Percentiles rank a stretch among this genome's conserved stretches.
Evolutionary conservation across 106 monocot genomes (phyloP).

Genomic region (Amphibolis antarctica): DNA sequence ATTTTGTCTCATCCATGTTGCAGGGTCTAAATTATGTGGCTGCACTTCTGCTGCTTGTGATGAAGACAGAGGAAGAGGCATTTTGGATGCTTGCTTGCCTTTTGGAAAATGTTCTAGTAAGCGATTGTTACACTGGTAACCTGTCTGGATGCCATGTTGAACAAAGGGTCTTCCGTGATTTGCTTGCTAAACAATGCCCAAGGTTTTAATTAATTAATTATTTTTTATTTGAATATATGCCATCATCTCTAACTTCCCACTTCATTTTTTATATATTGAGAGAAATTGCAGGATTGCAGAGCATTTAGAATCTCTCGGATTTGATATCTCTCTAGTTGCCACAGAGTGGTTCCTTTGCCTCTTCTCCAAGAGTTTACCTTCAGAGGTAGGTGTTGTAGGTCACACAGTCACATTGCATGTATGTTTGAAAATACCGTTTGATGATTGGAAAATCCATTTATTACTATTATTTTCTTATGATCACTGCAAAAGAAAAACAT

Average conservation of each 20-base stretch:
- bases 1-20: conserved; percentile 2
- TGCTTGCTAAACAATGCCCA: conserved; percentile 88
- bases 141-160: conserved; percentile 98
- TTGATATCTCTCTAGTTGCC: conserved; percentile 83
- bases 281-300: conserved; percentile 56
- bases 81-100: conserved; percentile 99
- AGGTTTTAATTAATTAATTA: conserved; percentile 27
- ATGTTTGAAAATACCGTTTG: background rate
- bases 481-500: background rate
- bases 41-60: conserved; percentile 76
- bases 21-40: conserved; percentile 98
- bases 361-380: conserved; percentile 94
- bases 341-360: conserved; percentile 98
- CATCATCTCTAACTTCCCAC: background rate
- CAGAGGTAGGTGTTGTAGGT: conserved; percentile 52
- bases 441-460: background rate
- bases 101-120: conserved; percentile 89
- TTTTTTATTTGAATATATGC: background rate
- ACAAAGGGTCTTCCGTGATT: conserved; percentile 89
- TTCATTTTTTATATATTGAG: conserved; percentile 1
- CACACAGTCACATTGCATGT: background rate
- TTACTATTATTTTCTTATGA: background rate
- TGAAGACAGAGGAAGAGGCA: conserved; percentile 95
- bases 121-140: conserved; percentile 89
- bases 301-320: conserved; percentile 77